Evolutionary conservation across 139 green algal genomes (phyloP).

Genomic region (Pseudopediastrum boryanum): DNA sequence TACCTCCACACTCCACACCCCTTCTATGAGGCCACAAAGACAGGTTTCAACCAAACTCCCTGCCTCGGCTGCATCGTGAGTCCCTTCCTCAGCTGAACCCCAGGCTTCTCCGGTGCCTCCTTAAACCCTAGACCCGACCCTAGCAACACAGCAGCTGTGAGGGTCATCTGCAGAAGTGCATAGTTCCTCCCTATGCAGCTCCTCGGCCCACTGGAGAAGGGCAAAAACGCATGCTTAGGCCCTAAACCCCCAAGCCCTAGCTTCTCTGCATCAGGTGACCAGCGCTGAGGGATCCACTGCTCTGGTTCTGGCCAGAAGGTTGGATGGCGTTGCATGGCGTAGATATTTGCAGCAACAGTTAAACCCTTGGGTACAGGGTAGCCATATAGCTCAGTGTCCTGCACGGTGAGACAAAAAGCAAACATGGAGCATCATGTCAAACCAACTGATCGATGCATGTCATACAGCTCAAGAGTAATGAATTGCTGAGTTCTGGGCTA

Average conservation of each 20-base stretch:
- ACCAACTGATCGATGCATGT: no score
- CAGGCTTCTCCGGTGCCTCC: not conserved
- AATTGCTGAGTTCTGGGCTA: no score
- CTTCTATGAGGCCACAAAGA: no score
- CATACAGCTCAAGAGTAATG: no score
- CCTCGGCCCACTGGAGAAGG: not conserved
- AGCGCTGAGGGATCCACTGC: constrained; percentile 11
- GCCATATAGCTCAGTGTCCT: constrained; percentile 11
- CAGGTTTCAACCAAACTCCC: not conserved
- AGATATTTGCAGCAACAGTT: constrained; percentile 5
- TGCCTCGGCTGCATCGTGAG: constrained; percentile 4
- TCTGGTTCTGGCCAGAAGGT: constrained; percentile 5
- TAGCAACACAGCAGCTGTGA: constrained; percentile 9
- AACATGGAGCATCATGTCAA: no score
- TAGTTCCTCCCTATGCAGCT: constrained; percentile 23
- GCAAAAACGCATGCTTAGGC: constrained; percentile 12
- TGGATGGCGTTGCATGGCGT: constrained; percentile 13
- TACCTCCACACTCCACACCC: no score
- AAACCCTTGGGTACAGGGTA: constrained; percentile 7
- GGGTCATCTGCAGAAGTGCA: constrained; percentile 25
- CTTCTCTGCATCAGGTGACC: constrained; percentile 1
- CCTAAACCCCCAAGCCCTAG: not conserved
- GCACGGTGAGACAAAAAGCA: no score
- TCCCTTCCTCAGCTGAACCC: not conserved
- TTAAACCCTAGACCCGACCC: not conserved